Evolutionary conservation across 495 filamentous ascomycete genomes (phyloP).

Genomic region (Pyrenula massariospora): DNA sequence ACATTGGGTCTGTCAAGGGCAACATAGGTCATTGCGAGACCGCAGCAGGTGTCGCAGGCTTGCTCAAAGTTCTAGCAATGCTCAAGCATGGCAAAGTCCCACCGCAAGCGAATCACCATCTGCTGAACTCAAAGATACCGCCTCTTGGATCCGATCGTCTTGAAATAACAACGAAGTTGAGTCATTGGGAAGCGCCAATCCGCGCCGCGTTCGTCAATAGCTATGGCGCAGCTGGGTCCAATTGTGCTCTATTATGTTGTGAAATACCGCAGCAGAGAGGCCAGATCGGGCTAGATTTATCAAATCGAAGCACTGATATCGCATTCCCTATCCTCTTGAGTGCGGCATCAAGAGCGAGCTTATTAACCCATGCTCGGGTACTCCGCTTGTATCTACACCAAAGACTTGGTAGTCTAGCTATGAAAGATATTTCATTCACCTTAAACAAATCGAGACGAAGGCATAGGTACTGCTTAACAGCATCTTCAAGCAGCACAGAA

Average conservation of each 20-base stretch:
- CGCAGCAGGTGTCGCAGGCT: slow-evolving; percentile 28
- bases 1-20: slow-evolving; percentile 33
- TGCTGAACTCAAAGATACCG: slow-evolving; percentile 25
- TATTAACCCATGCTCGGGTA: neutral
- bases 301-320: slow-evolving; percentile 8
- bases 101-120: slow-evolving; percentile 25
- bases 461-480: too few species aligned
- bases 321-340: slow-evolving; percentile 2
- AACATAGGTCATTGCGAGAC: slow-evolving; percentile 40
- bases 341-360: neutral
- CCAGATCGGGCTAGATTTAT: too few species aligned
- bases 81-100: slow-evolving; percentile 29
- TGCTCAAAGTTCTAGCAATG: slow-evolving; percentile 38
- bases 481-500: too few species aligned
- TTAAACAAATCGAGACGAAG: too few species aligned
- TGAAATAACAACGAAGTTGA: slow-evolving; percentile 17
- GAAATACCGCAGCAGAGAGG: too few species aligned
- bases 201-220: slow-evolving; percentile 31
- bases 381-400: too few species aligned
- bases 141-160: slow-evolving; percentile 16
- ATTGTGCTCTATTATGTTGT: slow-evolving; percentile 6
- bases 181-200: slow-evolving; percentile 18
- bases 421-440: too few species aligned
- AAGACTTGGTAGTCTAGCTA: too few species aligned
- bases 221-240: slow-evolving; percentile 36